These are phyloP conservation scores for Neostapfia colusana DNA, from an alignment of 176 grass and related monocot genomes.

Conservation along the genomic window DNA sequence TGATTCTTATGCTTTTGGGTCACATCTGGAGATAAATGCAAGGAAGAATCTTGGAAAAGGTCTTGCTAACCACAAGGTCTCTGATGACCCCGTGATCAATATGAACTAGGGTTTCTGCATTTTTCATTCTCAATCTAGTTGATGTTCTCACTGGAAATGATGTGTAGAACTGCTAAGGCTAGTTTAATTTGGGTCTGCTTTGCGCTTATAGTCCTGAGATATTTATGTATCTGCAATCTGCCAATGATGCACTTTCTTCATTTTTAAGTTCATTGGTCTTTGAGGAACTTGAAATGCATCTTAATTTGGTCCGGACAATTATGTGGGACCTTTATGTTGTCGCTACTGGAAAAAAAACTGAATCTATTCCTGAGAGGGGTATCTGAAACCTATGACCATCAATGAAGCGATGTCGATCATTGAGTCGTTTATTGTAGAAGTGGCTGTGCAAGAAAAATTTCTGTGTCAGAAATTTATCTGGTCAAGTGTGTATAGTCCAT, in stretches of 20 bases:
- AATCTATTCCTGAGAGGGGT: not conserved
- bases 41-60: not conserved
- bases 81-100: not conserved
- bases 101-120: not conserved
- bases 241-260: not conserved
- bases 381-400: not conserved
- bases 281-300: not conserved
- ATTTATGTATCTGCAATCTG: not conserved
- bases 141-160: not conserved
- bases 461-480: no score
- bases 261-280: not conserved
- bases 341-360: not conserved
- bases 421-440: not conserved
- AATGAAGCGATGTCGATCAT: not conserved
- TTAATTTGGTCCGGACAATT: not conserved
- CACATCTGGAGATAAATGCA: not conserved
- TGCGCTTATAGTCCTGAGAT: not conserved
- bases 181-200: not conserved
- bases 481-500: not conserved
- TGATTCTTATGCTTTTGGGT: not conserved
- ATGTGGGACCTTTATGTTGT: not conserved
- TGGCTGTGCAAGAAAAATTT: not conserved
- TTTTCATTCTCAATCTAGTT: not conserved
- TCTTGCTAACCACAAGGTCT: not conserved
- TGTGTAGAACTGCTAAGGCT: not conserved